Conservation (phyloP, 768 basidiomycete species). For the Suillus bovinus region DNA sequence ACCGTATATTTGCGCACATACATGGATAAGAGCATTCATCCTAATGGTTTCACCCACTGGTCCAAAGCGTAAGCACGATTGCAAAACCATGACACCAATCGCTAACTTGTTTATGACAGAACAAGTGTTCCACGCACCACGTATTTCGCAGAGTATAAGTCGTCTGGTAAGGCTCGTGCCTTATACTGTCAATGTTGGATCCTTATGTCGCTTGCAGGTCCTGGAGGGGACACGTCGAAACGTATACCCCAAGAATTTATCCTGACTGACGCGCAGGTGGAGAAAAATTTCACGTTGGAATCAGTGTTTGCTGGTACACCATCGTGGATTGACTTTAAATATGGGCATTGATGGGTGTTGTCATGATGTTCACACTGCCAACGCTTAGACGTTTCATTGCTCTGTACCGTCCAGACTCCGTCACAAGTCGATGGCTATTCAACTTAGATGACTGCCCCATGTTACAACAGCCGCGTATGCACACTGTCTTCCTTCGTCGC, state of each 20-base stretch:
- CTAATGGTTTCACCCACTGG: constrained; percentile 55
- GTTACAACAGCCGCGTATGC: too few species aligned
- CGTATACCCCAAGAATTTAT: constrained; percentile 51
- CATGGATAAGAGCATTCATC: constrained; percentile 58
- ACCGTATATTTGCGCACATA: constrained; percentile 54
- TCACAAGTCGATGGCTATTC: constrained; percentile 59
- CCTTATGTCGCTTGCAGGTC: constrained; percentile 33
- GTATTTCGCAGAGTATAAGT: constrained; percentile 57
- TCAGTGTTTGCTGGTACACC: constrained; percentile 52
- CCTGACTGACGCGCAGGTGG: constrained; percentile 40
- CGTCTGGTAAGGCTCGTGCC: constrained; percentile 38
- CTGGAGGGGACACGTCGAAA: constrained; percentile 46
- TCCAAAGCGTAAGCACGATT: constrained; percentile 20
- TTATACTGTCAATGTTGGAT: neutral
- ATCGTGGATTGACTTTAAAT: constrained; percentile 54
- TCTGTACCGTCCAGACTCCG: constrained; percentile 86
- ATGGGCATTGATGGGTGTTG: constrained; percentile 29
- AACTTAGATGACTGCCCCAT: too few species aligned
- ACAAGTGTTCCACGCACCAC: constrained; percentile 53
- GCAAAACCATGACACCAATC: neutral
- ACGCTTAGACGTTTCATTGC: constrained; percentile 91
- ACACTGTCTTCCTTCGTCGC: too few species aligned
- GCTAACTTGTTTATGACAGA: constrained; percentile 25
- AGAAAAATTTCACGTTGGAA: constrained; percentile 43
- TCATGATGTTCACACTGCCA: constrained; percentile 23